Conservation (phyloP, 352 stramenopile genomes). For the Phytopythium montanum region DNA sequence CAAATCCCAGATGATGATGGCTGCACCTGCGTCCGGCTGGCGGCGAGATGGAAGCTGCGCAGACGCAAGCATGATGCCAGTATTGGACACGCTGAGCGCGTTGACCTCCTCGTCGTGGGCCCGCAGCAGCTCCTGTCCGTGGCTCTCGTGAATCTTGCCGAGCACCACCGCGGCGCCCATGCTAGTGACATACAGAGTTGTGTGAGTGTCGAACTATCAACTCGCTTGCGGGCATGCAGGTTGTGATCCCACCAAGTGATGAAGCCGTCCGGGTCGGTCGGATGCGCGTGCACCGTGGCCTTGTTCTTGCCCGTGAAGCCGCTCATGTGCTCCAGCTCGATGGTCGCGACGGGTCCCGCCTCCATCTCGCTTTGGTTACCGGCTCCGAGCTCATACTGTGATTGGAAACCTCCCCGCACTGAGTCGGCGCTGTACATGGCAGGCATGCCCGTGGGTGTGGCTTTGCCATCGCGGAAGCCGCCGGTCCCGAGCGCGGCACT, state of each 20-base stretch:
- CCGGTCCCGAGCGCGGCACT: slow-evolving; percentile 11
- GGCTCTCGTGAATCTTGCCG: slow-evolving; percentile 41
- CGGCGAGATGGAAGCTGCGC: slow-evolving; percentile 40
- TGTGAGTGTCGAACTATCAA: background rate
- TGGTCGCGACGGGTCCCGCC: slow-evolving; percentile 8
- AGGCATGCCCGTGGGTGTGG: background rate
- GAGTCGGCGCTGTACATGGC: background rate
- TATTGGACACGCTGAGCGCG: slow-evolving; percentile 35
- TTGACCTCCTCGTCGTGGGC: slow-evolving; percentile 60
- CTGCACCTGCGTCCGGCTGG: slow-evolving; percentile 17
- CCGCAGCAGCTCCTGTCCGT: slow-evolving; percentile 51
- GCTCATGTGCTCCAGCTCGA: slow-evolving; percentile 72
- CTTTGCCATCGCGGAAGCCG: slow-evolving; percentile 4
- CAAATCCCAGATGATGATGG: slow-evolving; percentile 42
- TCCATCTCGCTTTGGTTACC: slow-evolving; percentile 12
- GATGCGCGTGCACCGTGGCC: slow-evolving; percentile 49
- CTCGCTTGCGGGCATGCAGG: background rate
- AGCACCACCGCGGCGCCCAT: slow-evolving; percentile 56
- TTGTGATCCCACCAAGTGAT: slow-evolving; percentile 35
- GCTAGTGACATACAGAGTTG: slow-evolving; percentile 9
- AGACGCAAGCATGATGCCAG: slow-evolving; percentile 35
- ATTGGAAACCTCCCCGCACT: slow-evolving; percentile 5
- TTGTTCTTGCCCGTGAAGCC: slow-evolving; percentile 56
- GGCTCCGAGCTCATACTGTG: slow-evolving; percentile 5
- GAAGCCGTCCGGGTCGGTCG: slow-evolving; percentile 42